phyloP scores from a whole-genome alignment of 306 rosid genomes.

The Quercus robur region DNA sequence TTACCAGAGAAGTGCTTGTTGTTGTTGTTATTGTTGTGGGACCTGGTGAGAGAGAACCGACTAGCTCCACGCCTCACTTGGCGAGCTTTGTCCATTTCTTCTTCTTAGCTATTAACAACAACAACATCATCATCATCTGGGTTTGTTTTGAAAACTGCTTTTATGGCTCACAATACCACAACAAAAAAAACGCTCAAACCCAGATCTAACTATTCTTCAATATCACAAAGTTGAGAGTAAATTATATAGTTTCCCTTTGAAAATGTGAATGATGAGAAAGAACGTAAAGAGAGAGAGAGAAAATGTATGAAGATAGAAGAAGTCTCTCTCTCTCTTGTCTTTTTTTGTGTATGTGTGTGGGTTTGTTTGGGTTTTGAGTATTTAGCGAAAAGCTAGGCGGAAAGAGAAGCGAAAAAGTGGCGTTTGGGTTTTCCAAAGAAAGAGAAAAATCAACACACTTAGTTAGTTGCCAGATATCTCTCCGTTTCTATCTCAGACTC shows the following conservation, averaged over 20 bases:
- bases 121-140: not conserved
- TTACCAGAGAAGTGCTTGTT: conserved; percentile 39
- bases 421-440: conserved; percentile 19
- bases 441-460: conserved; percentile 5
- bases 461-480: conserved; percentile 14
- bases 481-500: conserved; percentile 1
- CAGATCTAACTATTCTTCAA: conserved; percentile 27
- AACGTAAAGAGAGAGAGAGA: not conserved
- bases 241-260: too few species aligned
- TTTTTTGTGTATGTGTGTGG: not conserved
- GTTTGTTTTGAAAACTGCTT: conserved; percentile 9
- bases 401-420: conserved; percentile 24
- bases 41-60: conserved; percentile 31
- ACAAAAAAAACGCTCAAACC: not conserved
- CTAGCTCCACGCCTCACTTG: conserved; percentile 57
- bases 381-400: conserved; percentile 36
- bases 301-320: not conserved
- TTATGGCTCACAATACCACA: conserved; percentile 17
- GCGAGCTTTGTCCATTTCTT: conserved; percentile 51
- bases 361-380: not conserved
- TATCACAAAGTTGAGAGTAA: not conserved
- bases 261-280: conserved; percentile 3
- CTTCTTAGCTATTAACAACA: conserved; percentile 13
- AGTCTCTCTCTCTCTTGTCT: too few species aligned
- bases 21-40: conserved; percentile 1